Base-by-base conservation (phyloP, 139 green algal species). In the Tetraselmis chui region DNA sequence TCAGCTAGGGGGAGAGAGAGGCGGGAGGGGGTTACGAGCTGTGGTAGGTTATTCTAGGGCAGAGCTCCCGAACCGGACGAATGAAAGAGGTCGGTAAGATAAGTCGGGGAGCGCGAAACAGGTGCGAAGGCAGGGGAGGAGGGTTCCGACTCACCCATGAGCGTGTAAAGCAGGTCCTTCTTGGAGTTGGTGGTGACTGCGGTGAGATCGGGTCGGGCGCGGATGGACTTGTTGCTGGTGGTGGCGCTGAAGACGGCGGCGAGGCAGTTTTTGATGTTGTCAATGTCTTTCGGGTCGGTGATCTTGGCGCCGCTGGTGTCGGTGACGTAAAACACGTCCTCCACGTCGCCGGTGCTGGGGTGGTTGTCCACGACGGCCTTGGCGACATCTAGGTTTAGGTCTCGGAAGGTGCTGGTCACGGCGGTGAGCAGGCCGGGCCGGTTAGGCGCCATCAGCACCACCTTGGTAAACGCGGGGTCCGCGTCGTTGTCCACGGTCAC, bases 291-390 rank as follows among this genome's bases (percentile, higher is more conserved):
- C 1, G 59, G 76, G 1, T 92, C 83, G 11, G 76, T 88, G 32
- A 97, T 82, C 84, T 97, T 96, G 29, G 59, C 84, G 27, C 90
- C 91, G 2, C 80, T 79, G 1, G 32, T 30, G 1, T 88, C 84
- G 5, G 86, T 80, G 27, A 99, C 91, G 81, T 91, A 97, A 84
- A 99, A 99, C 24, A 79, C 90, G 89, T 98, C 94, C 23, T 85
- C 32, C 31, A 94, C 84, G 25, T 77, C 82, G 59, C 84, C 85
- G 31, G 32, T 79, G 28, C n/a, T 89, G 45, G 84, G 82, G 30
- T 85, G 83, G 32, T 58, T 84, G 29, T 89, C 86, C 0, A 97
- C 88, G 0, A 89, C 82, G 11, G 92, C 89, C 82, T 91, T 90
- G 24, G 74, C 81, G 2, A 95, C 89, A 31, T 98, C 94, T 31